Evolutionary conservation across 495 filamentous ascomycete genomes (phyloP).

Genomic region (Trypethelium eluteriae): DNA sequence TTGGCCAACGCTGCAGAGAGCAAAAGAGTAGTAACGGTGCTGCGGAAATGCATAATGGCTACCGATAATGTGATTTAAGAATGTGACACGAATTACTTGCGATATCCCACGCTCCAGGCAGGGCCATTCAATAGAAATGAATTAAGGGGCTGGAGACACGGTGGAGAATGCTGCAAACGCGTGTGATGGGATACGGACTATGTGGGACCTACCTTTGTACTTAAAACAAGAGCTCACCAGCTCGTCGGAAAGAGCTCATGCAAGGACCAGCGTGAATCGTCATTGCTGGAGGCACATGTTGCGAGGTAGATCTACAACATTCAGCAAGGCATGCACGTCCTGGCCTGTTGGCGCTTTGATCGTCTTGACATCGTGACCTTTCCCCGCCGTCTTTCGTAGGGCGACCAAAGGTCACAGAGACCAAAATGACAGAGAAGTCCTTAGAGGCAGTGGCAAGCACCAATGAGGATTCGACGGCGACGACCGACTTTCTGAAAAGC

Average conservation of each 20-base stretch:
- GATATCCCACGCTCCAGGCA: slow-evolving; percentile 8
- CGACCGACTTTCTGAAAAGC: not conserved
- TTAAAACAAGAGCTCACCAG: not conserved
- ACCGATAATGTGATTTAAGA: not conserved
- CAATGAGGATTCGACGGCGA: not conserved
- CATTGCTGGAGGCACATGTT: not conserved
- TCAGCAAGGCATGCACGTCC: not conserved
- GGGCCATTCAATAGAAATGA: slow-evolving; percentile 3
- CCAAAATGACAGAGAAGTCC: not conserved
- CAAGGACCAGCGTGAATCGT: not conserved
- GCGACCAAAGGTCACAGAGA: not conserved
- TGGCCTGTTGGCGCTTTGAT: not conserved
- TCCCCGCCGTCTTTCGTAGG: not conserved
- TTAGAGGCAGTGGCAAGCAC: not conserved
- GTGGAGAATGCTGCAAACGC: not conserved
- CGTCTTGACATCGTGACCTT: not conserved
- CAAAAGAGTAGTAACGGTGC: not conserved
- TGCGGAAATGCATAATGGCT: not conserved
- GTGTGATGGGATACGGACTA: not conserved
- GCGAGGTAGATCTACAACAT: not conserved
- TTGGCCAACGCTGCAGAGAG: not conserved
- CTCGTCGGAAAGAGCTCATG: not conserved
- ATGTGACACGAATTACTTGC: not conserved
- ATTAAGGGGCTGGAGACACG: not conserved
- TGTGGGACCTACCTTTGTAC: not conserved